Conservation (phyloP, 257 asterid species). For the Nicotiana noctiflora region DNA sequence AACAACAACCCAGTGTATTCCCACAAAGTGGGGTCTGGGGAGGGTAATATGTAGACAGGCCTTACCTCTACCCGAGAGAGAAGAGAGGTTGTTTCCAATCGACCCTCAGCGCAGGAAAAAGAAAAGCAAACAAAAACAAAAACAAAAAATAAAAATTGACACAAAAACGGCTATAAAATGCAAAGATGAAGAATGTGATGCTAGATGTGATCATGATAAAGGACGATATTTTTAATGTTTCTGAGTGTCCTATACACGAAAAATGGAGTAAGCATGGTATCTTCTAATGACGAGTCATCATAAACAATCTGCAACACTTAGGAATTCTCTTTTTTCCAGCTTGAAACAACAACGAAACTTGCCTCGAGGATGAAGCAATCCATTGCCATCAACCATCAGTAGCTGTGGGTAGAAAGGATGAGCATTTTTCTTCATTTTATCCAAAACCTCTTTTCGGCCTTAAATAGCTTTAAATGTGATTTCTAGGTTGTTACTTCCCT, state of each 20-base stretch:
- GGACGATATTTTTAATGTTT: not conserved
- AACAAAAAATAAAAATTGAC: too few species aligned
- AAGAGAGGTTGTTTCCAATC: too few species aligned
- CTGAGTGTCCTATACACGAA: not conserved
- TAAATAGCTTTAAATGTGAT: too few species aligned
- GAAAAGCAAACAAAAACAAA: too few species aligned
- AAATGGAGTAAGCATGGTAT: not conserved
- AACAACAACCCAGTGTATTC: too few species aligned
- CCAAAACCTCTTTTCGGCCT: too few species aligned
- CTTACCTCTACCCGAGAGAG: too few species aligned
- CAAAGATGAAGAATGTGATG: not conserved
- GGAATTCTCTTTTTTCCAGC: not conserved
- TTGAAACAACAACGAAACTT: constrained; percentile 22
- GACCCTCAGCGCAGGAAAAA: too few species aligned
- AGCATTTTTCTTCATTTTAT: too few species aligned
- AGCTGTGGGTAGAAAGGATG: constrained; percentile 50
- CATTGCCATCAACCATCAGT: constrained; percentile 92
- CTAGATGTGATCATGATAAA: not conserved
- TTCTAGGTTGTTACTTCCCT: too few species aligned
- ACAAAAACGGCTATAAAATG: not conserved
- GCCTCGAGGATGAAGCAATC: constrained; percentile 96
- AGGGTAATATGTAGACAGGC: too few species aligned
- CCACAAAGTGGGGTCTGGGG: too few species aligned
- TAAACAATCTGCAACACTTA: not conserved
- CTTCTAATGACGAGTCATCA: not conserved